These are phyloP conservation scores for Astrothelium macrocarpum DNA, from an alignment of 495 filamentous ascomycete genomes.

Conservation along the genomic window DNA sequence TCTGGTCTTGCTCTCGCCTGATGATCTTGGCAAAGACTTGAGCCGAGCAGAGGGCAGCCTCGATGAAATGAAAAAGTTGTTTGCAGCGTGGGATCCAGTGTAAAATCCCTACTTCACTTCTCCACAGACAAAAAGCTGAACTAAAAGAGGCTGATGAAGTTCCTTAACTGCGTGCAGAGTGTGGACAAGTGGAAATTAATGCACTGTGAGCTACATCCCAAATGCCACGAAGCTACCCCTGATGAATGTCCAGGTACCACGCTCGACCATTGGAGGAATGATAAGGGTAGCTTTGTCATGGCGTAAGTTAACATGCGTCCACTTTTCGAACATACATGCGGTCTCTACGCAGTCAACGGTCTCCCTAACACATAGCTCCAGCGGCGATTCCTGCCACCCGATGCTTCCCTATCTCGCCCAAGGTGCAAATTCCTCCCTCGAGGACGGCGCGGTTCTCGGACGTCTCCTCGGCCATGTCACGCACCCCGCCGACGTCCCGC, in stretches of 20 bases:
- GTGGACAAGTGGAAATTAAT: conserved; percentile 13
- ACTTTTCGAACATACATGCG: not conserved
- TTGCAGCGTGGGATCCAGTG: conserved; percentile 9
- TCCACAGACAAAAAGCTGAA: not conserved
- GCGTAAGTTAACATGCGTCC: conserved; percentile 20
- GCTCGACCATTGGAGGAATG: conserved; percentile 34
- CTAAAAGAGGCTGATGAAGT: not conserved
- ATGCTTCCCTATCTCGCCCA: conserved; percentile 56
- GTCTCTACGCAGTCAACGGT: conserved; percentile 2
- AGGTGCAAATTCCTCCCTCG: conserved; percentile 43
- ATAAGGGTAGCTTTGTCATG: conserved; percentile 38
- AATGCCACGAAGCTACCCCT: not conserved
- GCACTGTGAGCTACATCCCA: conserved; percentile 3
- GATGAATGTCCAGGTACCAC: conserved; percentile 1
- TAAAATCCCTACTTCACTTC: not conserved
- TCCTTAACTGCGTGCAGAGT: conserved; percentile 6
- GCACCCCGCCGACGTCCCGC: not conserved
- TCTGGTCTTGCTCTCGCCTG: conserved; percentile 30
- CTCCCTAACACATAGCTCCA: not conserved
- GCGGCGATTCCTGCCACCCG: conserved; percentile 55
- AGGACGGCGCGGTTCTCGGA: conserved; percentile 44
- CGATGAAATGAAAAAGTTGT: conserved; percentile 9
- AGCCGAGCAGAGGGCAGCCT: not conserved
- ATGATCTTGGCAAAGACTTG: conserved; percentile 13
- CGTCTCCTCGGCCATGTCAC: conserved; percentile 31